Evolutionary conservation across 2,329 filamentous ascomycete species (phyloP).

Genomic region (Monosporascus sp.): DNA sequence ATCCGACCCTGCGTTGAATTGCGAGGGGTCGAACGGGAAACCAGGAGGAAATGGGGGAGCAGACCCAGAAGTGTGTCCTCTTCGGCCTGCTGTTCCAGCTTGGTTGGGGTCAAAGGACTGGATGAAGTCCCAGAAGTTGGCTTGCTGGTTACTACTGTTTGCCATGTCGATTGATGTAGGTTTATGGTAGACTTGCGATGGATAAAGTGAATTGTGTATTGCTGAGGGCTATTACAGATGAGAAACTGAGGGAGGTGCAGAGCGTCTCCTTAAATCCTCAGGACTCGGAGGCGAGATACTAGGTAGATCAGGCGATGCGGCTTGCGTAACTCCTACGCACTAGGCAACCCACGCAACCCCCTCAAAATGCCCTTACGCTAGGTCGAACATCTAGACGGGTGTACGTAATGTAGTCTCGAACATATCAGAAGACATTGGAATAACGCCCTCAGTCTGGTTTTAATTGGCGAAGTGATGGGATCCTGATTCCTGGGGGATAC

Average conservation of each 20-base stretch:
- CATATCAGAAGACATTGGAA: constrained; percentile 11
- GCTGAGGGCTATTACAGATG: not conserved
- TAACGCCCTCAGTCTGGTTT: not conserved
- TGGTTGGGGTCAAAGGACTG: constrained; percentile 27
- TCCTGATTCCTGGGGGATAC: no score
- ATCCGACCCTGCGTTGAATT: constrained; percentile 11
- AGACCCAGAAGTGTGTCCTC: constrained; percentile 28
- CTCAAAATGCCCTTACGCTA: constrained; percentile 5
- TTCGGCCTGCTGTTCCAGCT: constrained; percentile 24
- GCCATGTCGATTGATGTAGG: constrained; percentile 15
- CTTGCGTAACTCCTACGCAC: no score
- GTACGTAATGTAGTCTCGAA: constrained; percentile 13
- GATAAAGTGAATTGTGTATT: not conserved
- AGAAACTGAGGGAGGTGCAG: no score
- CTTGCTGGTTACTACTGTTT: constrained; percentile 8
- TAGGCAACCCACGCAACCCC: constrained; percentile 1
- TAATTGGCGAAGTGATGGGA: no score
- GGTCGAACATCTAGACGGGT: constrained; percentile 4
- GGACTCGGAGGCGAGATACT: no score
- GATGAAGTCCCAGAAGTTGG: constrained; percentile 30
- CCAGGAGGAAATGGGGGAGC: constrained; percentile 21
- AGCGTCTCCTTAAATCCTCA: no score
- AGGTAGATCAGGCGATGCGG: no score
- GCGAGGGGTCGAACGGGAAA: constrained; percentile 29
- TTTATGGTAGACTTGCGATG: not conserved